Evolutionary conservation across 2,329 filamentous ascomycete species (phyloP).

Genomic region (Beauveria pseudobassiana): DNA sequence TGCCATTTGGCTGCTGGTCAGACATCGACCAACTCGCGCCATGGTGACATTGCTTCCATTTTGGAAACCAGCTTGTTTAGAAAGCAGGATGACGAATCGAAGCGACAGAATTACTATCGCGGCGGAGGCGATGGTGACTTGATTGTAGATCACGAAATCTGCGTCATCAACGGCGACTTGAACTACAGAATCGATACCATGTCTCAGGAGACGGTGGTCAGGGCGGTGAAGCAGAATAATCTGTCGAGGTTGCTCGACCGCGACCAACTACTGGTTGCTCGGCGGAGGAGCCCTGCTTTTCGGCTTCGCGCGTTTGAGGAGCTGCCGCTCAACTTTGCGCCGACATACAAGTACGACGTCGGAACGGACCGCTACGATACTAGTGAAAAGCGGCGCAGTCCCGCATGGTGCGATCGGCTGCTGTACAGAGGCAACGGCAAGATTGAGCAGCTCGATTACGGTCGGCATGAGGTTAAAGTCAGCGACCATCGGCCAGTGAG

Average conservation of each 20-base stretch:
- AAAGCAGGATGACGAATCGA: slow-evolving; percentile 56
- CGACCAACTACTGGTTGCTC: slow-evolving; percentile 84
- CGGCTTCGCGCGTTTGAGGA: slow-evolving; percentile 86
- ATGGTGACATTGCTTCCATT: slow-evolving; percentile 87
- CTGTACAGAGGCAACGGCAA: slow-evolving; percentile 77
- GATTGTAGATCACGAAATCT: slow-evolving; percentile 97
- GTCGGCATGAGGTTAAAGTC: slow-evolving; percentile 78
- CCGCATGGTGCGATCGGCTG: slow-evolving; percentile 93
- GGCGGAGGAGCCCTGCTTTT: slow-evolving; percentile 84
- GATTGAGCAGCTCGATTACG: slow-evolving; percentile 82
- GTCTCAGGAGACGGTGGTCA: slow-evolving; percentile 85
- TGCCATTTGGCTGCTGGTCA: slow-evolving; percentile 95
- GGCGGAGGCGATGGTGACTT: slow-evolving; percentile 92
- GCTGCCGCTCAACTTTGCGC: slow-evolving; percentile 80
- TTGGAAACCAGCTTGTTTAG: slow-evolving; percentile 74
- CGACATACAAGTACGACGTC: slow-evolving; percentile 98
- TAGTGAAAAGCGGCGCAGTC: slow-evolving; percentile 87
- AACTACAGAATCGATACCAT: slow-evolving; percentile 99
- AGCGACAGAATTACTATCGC: slow-evolving; percentile 70
- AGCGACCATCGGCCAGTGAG: slow-evolving; percentile 93
- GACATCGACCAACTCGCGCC: slow-evolving; percentile 79
- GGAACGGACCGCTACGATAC: slow-evolving; percentile 91
- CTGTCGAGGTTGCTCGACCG: slow-evolving; percentile 80
- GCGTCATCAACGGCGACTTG: slow-evolving; percentile 88
- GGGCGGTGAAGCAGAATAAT: slow-evolving; percentile 74